These are phyloP conservation scores for Hymenoscyphus infarciens DNA, from an alignment of 2,329 filamentous ascomycete species.

Conservation along the genomic window DNA sequence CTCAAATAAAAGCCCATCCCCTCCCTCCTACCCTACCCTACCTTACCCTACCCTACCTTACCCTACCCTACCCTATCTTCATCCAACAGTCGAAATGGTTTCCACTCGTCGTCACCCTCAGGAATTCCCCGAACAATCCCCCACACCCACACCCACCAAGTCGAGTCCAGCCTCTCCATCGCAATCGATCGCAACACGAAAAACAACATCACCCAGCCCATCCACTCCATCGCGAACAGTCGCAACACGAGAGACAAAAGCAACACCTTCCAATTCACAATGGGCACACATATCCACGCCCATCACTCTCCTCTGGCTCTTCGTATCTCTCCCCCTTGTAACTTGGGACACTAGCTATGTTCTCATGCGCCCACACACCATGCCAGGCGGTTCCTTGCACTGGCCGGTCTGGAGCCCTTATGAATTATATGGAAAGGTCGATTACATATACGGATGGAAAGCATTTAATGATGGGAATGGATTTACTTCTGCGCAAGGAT, in stretches of 20 bases:
- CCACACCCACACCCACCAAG: slow-evolving; percentile 26
- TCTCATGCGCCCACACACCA: slow-evolving; percentile 61
- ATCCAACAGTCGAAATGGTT: slow-evolving; percentile 43
- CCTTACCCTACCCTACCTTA: neutral
- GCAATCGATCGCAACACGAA: slow-evolving; percentile 23
- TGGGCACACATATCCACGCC: slow-evolving; percentile 61
- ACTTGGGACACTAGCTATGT: slow-evolving; percentile 64
- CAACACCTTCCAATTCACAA: slow-evolving; percentile 27
- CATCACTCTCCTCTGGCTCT: slow-evolving; percentile 57
- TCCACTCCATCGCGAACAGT: slow-evolving; percentile 13
- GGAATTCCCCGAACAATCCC: slow-evolving; percentile 42
- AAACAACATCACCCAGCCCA: slow-evolving; percentile 24
- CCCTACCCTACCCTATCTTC: neutral
- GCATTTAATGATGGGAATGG: slow-evolving; percentile 58
- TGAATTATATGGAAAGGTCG: slow-evolving; percentile 60
- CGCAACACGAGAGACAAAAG: slow-evolving; percentile 26
- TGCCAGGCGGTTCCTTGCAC: slow-evolving; percentile 61
- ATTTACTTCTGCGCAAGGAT: slow-evolving; percentile 60
- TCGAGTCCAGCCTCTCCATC: slow-evolving; percentile 17
- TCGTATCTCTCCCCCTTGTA: slow-evolving; percentile 62
- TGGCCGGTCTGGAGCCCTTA: slow-evolving; percentile 63
- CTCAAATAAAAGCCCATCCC: neutral
- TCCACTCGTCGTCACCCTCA: slow-evolving; percentile 52
- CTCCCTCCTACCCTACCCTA: neutral
- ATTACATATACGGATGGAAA: slow-evolving; percentile 64